phyloP scores from a whole-genome alignment of 2,329 filamentous ascomycete genomes.

The Metarhizium guizhouense region DNA sequence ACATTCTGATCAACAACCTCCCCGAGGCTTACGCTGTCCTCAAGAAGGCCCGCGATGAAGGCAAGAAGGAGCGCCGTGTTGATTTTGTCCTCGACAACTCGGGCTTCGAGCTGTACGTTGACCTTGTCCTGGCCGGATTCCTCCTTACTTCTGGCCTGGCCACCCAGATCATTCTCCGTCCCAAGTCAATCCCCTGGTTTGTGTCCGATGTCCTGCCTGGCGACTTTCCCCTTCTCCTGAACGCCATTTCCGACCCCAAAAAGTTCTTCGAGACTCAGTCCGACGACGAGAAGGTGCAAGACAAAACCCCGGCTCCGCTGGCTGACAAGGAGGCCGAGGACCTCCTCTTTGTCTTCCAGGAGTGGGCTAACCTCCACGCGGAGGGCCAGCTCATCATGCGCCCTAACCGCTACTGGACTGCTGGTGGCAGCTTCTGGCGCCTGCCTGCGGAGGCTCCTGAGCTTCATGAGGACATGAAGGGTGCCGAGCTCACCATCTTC shows the following conservation, averaged over 20 bases:
- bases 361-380: conserved; percentile 71
- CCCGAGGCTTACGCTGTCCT: conserved; percentile 61
- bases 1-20: conserved; percentile 86
- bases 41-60: conserved; percentile 52
- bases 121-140: conserved; percentile 86
- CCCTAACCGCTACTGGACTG: conserved; percentile 87
- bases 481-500: conserved; percentile 83
- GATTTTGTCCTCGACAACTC: conserved; percentile 97
- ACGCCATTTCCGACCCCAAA: conserved; percentile 67
- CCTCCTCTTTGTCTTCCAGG: conserved; percentile 67
- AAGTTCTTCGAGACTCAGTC: conserved; percentile 69
- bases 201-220: conserved; percentile 86
- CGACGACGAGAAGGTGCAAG: conserved; percentile 53
- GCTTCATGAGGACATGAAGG: conserved; percentile 68
- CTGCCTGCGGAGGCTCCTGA: conserved; percentile 59
- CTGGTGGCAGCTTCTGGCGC: conserved; percentile 80
- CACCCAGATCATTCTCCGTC: conserved; percentile 79
- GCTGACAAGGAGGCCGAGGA: conserved; percentile 58
- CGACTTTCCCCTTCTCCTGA: conserved; percentile 78
- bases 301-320: conserved; percentile 51
- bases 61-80: conserved; percentile 63
- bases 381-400: conserved; percentile 78
- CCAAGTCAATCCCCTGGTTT: conserved; percentile 96
- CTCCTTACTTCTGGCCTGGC: conserved; percentile 77
- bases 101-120: conserved; percentile 94